Evolutionary conservation across 1,284 basidiomycete genomes (phyloP).

Genomic region (Cryptococcus floricola): DNA sequence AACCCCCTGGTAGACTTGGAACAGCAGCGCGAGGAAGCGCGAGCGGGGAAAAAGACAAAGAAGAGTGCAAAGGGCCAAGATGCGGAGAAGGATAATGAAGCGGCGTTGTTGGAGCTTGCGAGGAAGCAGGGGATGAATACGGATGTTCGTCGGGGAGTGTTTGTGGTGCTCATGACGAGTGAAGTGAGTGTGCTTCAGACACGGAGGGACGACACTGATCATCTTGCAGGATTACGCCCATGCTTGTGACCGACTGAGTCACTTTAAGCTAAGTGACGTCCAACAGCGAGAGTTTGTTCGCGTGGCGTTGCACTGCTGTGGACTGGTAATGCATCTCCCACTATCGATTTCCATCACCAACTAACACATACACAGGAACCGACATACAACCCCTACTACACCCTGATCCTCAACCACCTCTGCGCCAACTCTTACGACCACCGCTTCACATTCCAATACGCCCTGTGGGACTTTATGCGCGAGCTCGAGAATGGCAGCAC

Average conservation of each 20-base stretch:
- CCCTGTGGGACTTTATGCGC: conserved; percentile 93
- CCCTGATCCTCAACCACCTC: conserved; percentile 71
- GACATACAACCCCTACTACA: conserved; percentile 92
- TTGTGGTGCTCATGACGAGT: conserved; percentile 88
- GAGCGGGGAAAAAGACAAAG: conserved; percentile 29
- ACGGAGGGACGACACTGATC: not conserved
- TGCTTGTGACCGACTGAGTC: conserved; percentile 78
- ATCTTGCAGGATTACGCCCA: conserved; percentile 77
- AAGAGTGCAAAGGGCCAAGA: conserved; percentile 8
- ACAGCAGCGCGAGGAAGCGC: conserved; percentile 35
- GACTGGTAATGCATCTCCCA: conserved; percentile 61
- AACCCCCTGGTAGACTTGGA: conserved; percentile 71
- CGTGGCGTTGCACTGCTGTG: conserved; percentile 88
- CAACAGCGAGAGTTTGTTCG: conserved; percentile 93
- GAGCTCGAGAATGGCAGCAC: conserved; percentile 56
- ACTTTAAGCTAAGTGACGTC: conserved; percentile 77
- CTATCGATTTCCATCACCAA: not conserved
- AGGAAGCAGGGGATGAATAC: conserved; percentile 98
- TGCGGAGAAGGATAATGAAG: conserved; percentile 41
- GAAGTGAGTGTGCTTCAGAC: conserved; percentile 58
- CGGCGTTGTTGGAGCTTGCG: conserved; percentile 70
- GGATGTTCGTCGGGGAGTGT: conserved; percentile 83
- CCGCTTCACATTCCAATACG: conserved; percentile 91
- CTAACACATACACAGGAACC: conserved; percentile 61
- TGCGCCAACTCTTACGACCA: conserved; percentile 57